Evolutionary conservation across 495 filamentous ascomycete species (phyloP).

Genomic region (Echria macrotheca): DNA sequence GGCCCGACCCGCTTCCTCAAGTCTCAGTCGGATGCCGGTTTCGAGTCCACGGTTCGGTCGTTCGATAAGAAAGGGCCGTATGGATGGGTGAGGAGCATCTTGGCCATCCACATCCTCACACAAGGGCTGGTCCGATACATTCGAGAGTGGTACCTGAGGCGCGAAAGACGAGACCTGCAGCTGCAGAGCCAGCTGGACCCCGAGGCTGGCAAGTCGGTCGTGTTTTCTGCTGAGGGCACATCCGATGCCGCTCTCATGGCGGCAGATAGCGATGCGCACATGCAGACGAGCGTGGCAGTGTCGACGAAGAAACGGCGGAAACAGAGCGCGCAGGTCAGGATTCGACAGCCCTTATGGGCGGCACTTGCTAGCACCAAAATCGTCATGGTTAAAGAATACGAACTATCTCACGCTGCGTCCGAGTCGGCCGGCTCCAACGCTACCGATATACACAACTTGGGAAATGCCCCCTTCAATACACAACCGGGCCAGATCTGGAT

Average conservation of each 20-base stretch:
- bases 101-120: constrained; percentile 85
- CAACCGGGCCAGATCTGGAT: constrained; percentile 83
- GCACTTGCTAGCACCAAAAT: constrained; percentile 92
- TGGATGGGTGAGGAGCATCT: constrained; percentile 51
- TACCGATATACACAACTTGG: constrained; percentile 73
- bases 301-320: constrained; percentile 77
- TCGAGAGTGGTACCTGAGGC: constrained; percentile 52
- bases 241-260: constrained; percentile 41
- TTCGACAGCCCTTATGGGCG: constrained; percentile 89
- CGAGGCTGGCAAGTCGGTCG: constrained; percentile 40
- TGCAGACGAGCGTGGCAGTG: constrained; percentile 25
- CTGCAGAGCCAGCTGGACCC: constrained; percentile 41
- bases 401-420: constrained; percentile 71
- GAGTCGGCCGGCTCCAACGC: constrained; percentile 68
- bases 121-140: constrained; percentile 66
- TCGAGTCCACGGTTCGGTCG: constrained; percentile 35
- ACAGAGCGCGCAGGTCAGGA: constrained; percentile 82
- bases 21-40: constrained; percentile 35
- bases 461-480: constrained; percentile 64
- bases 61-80: constrained; percentile 46
- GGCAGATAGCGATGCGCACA: constrained; percentile 40
- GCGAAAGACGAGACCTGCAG: constrained; percentile 45
- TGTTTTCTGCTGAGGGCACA: constrained; percentile 24
- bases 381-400: constrained; percentile 87
- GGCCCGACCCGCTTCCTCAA: constrained; percentile 37